A percentile compares a stretch with the other conserved stretches of the same genome.
These are phyloP conservation scores for Ustilago trichophora DNA, from an alignment of 1,284 basidiomycete species.

Conservation along the genomic window DNA sequence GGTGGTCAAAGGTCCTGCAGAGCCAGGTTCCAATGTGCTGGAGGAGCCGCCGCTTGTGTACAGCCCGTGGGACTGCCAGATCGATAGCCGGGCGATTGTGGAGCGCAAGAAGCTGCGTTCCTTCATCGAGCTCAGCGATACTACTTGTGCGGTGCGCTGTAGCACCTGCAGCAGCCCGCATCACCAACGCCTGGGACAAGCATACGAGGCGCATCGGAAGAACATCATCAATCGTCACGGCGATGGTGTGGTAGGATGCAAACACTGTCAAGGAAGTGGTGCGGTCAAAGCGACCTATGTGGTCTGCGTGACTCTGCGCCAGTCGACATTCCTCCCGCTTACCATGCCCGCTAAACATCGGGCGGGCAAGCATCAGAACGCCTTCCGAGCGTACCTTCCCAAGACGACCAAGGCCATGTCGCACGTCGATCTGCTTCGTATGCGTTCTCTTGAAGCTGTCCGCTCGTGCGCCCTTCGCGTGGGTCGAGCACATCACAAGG, in stretches of 20 bases:
- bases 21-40: conserved; percentile 5
- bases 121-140: conserved; percentile 44
- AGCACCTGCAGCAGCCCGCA: conserved; percentile 14
- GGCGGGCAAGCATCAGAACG: conserved; percentile 55
- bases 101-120: conserved; percentile 48
- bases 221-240: too few relatives aligned
- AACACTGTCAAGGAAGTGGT: conserved; percentile 20
- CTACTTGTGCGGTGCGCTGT: conserved; percentile 25
- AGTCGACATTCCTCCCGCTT: conserved; percentile 34
- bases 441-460: conserved; percentile 72
- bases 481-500: conserved; percentile 79
- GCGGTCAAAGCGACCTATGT: conserved; percentile 36
- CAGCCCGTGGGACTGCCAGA: conserved; percentile 42
- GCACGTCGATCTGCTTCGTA: conserved; percentile 74
- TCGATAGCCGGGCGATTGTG: conserved; percentile 41
- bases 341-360: conserved; percentile 21
- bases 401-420: conserved; percentile 76
- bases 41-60: conserved; percentile 31
- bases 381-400: conserved; percentile 75
- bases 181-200: conserved; percentile 3
- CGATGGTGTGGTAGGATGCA: conserved; percentile 2
- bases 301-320: conserved; percentile 41
- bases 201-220: too few relatives aligned
- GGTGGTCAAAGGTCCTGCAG: conserved; percentile 35
- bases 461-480: conserved; percentile 71